Base-by-base conservation (phyloP, 106 monocot genomes). In the Ottelia alismoides region DNA sequence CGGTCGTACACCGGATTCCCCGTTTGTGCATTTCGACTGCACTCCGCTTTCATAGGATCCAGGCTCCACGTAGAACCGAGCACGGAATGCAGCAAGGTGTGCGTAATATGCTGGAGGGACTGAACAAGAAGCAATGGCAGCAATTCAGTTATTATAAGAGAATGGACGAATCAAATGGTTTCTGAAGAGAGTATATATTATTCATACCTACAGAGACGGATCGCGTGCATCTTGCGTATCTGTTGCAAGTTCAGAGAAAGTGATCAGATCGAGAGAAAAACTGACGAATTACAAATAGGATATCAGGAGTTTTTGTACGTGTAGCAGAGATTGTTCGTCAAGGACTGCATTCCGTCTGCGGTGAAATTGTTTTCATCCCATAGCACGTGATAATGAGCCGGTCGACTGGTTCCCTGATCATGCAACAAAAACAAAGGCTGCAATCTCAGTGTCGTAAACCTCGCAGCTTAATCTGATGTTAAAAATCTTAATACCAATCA, bases 291-390 rank as follows among this genome's bases (percentile, higher is more conserved):
- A n/a, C n/a, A 23, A n/a, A 45, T 27, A 23, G 46, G 11, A 25
- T 1, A 46, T 24, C 5, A 11, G 4, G 11, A 46, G 47, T 16
- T 44, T 45, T 3, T 2, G 44, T 78, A 88, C 83, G 88, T 83
- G 58, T 88, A 88, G 46, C 88, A 88, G 14, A 88, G 73, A 54
- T 83, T 83, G 55, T 88, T 88, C 2, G 88, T 88, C n/a, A 88
- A 74, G 0, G 67, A 58, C 26, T 88, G 88, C 53, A 88, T 45
- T 12, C 22, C 67, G 71, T 88, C 88, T 23, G 88, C 88, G 9
- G 76, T 68, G 76, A 88, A 88, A 6, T 83, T 88, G 58, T 88
- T 88, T 49, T 88, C 88, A 71, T 88, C 88, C 88, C 88, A 88
- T 28, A 88, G 47, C 7, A 88, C 88, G 68, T 88, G 83, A 60